Percentiles rank a stretch among this genome's conserved stretches.
These are phyloP conservation scores for Cladosporium austrohemisphaericum DNA, from an alignment of 2,329 filamentous ascomycete genomes.

Conservation along the genomic window DNA sequence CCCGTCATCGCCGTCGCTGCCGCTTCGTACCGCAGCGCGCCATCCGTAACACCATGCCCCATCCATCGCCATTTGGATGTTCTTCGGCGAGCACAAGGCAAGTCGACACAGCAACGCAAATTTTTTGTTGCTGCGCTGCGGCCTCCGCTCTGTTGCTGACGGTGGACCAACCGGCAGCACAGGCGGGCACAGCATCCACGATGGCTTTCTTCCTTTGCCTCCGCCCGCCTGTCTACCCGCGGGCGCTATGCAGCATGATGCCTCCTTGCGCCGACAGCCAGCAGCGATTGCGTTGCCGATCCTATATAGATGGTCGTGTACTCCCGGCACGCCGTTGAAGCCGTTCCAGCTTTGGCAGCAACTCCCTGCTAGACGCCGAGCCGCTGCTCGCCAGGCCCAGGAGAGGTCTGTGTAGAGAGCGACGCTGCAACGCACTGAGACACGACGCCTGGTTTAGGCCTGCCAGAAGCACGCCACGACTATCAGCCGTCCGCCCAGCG, in stretches of 20 bases:
- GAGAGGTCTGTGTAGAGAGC: conserved; percentile 11
- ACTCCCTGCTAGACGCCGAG: conserved; percentile 10
- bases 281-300: conserved; percentile 12
- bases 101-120: conserved; percentile 11
- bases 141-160: neutral
- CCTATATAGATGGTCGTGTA: conserved; percentile 5
- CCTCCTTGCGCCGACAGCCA: conserved; percentile 12
- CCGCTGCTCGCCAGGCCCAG: conserved; percentile 4
- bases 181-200: conserved; percentile 8
- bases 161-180: neutral
- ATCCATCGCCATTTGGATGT: conserved; percentile 1
- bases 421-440: conserved; percentile 12
- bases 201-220: conserved; percentile 11
- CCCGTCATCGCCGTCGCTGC: conserved; percentile 3
- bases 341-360: conserved; percentile 8
- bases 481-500: conserved; percentile 6
- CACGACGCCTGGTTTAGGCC: conserved; percentile 7
- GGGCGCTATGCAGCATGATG: conserved; percentile 10
- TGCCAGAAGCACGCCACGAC: conserved; percentile 8
- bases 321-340: conserved; percentile 7
- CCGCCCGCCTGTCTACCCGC: conserved; percentile 6
- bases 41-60: conserved; percentile 9
- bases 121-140: neutral
- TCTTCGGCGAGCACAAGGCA: conserved; percentile 13
- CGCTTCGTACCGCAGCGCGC: conserved; percentile 12